Evolutionary conservation across 345 rosid species (phyloP).

Genomic region (Eucalyptus curtisii): DNA sequence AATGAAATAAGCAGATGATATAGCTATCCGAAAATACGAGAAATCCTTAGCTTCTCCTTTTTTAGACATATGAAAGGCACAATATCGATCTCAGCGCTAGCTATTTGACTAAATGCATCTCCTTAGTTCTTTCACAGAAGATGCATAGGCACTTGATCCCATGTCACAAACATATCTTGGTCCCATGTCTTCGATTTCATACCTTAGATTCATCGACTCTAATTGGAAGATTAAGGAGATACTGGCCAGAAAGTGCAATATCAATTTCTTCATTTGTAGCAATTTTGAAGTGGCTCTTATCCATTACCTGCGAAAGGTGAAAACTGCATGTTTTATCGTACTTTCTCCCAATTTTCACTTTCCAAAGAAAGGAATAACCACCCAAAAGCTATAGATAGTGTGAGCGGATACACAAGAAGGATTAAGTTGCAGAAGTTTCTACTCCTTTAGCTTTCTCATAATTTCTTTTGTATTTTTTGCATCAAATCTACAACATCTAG

Average conservation of each 20-base stretch:
- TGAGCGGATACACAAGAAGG: background rate
- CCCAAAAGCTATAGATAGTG: background rate
- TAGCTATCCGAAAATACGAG: background rate
- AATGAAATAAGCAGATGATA: background rate
- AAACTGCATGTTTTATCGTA: background rate
- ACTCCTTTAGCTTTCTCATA: background rate
- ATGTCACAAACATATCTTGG: background rate
- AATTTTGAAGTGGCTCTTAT: constrained; percentile 86
- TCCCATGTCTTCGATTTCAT: background rate
- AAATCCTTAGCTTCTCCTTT: background rate
- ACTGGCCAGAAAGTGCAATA: constrained; percentile 83
- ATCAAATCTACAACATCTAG: background rate
- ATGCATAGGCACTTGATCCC: background rate
- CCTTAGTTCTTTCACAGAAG: background rate
- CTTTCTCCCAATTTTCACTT: background rate
- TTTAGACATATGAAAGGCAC: background rate
- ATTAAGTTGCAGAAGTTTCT: background rate
- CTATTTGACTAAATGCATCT: background rate
- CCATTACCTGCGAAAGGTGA: constrained; percentile 45
- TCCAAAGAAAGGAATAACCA: background rate
- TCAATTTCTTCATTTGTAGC: constrained; percentile 79
- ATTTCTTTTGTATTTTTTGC: background rate
- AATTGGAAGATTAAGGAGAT: constrained; percentile 88
- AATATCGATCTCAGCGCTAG: background rate
- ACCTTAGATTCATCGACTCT: constrained; percentile 89